Evolutionary conservation across 108 stramenopile genomes (phyloP).

Genomic region (Cyclotella choctawhatcheeana): DNA sequence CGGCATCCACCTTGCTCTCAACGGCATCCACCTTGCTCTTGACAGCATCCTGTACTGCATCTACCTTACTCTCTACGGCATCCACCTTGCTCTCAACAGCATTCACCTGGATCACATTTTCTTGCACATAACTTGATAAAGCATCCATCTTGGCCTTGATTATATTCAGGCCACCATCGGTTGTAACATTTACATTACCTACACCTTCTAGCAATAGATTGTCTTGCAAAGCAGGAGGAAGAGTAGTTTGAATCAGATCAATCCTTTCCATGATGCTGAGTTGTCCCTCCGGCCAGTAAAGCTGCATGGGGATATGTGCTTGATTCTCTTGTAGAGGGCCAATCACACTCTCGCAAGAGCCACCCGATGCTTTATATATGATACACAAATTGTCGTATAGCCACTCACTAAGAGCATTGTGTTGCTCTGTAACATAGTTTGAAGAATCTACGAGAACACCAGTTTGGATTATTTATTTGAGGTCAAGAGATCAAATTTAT

Average conservation of each 20-base stretch:
- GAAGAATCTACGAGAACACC: too few species aligned
- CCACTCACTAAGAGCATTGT: conserved; percentile 5
- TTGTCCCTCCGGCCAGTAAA: not conserved
- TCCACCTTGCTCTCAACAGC: not conserved
- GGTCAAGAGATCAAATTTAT: not conserved
- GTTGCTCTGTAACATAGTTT: conserved; percentile 2
- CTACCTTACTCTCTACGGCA: not conserved
- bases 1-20: not conserved
- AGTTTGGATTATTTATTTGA: too few species aligned
- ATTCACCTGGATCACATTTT: not conserved
- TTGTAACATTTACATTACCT: not conserved
- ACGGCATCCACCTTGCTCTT: not conserved
- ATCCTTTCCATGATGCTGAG: not conserved
- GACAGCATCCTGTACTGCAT: not conserved
- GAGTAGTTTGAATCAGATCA: not conserved
- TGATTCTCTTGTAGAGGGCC: conserved; percentile 1
- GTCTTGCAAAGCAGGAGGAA: not conserved
- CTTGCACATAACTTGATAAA: too few species aligned
- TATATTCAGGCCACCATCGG: not conserved
- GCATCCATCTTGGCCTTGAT: too few species aligned
- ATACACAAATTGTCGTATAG: not conserved
- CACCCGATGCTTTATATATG: not conserved
- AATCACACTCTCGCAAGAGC: not conserved
- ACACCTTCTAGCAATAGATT: not conserved
- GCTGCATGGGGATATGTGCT: not conserved